Evolutionary conservation across 2,329 filamentous ascomycete species (phyloP).

Genomic region (Fusarium staphyleae): DNA sequence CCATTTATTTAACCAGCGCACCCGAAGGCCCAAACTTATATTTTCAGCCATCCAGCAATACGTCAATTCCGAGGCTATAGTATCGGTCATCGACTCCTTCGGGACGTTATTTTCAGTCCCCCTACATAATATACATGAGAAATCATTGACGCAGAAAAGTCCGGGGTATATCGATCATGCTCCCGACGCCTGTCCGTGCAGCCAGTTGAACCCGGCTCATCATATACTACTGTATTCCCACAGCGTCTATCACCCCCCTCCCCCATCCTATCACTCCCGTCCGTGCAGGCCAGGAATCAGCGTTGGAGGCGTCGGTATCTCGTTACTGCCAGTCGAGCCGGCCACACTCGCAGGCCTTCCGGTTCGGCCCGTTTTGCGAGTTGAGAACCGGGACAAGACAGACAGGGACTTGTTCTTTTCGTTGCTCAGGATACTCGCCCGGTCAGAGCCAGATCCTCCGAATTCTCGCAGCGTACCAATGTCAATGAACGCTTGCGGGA

Average conservation of each 20-base stretch:
- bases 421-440: conserved; percentile 43
- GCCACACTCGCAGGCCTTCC: conserved; percentile 45
- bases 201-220: conserved; percentile 6
- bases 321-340: conserved; percentile 45
- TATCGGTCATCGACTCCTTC: neutral
- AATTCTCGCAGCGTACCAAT: conserved; percentile 53
- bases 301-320: conserved; percentile 35
- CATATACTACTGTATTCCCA: conserved; percentile 10
- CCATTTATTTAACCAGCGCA: too few relatives aligned
- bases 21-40: neutral
- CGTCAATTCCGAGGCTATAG: neutral
- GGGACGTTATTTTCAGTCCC: neutral
- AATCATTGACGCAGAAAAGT: conserved; percentile 3
- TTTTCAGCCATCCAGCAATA: neutral
- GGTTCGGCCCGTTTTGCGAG: conserved; percentile 40
- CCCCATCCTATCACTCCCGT: conserved; percentile 1
- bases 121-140: neutral
- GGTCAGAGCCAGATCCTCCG: conserved; percentile 37
- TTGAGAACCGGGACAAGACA: conserved; percentile 47
- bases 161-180: conserved; percentile 31
- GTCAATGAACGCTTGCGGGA: conserved; percentile 59
- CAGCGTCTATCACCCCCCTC: neutral
- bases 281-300: conserved; percentile 15
- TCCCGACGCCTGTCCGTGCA: conserved; percentile 21
- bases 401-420: conserved; percentile 47